Evolutionary conservation across 352 stramenopile genomes (phyloP).

Genomic region (Phytophthora sp.): DNA sequence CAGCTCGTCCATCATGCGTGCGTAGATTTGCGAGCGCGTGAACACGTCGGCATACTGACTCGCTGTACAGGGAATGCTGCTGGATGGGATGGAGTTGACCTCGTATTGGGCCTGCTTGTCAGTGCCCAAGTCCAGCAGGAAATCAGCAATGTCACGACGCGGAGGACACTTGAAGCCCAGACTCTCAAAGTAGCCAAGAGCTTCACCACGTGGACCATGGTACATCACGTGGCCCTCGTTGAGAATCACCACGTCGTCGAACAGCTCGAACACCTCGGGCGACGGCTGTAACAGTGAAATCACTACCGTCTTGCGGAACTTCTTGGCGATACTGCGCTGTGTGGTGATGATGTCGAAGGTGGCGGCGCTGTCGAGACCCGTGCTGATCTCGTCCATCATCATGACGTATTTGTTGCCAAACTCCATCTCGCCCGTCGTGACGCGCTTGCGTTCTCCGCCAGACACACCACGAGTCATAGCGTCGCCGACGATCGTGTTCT

Average conservation of each 20-base stretch:
- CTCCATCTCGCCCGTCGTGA: constrained; percentile 80
- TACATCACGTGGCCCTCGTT: constrained; percentile 92
- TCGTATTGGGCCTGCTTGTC: constrained; percentile 49
- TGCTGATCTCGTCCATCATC: constrained; percentile 85
- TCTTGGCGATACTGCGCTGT: constrained; percentile 51
- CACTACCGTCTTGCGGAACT: constrained; percentile 54
- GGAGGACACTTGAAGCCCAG: constrained; percentile 64
- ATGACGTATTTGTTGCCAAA: constrained; percentile 84
- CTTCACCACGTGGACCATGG: constrained; percentile 63
- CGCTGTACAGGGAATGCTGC: constrained; percentile 16
- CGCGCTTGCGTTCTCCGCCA: constrained; percentile 76
- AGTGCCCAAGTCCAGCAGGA: constrained; percentile 74
- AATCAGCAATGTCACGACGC: constrained; percentile 88
- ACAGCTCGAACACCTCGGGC: constrained; percentile 92
- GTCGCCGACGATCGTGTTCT: constrained; percentile 71
- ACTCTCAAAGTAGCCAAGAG: constrained; percentile 77
- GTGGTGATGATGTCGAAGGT: constrained; percentile 69
- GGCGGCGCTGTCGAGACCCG: constrained; percentile 61
- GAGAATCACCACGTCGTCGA: constrained; percentile 94
- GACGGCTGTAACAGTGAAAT: constrained; percentile 90
- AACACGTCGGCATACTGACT: constrained; percentile 37
- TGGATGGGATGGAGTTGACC: background rate
- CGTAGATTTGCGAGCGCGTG: constrained; percentile 17
- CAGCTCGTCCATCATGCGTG: constrained; percentile 16
- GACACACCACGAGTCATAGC: constrained; percentile 72